Conservation (phyloP, 2,329 filamentous ascomycete species). For the Myriosclerotinia curreyana region DNA sequence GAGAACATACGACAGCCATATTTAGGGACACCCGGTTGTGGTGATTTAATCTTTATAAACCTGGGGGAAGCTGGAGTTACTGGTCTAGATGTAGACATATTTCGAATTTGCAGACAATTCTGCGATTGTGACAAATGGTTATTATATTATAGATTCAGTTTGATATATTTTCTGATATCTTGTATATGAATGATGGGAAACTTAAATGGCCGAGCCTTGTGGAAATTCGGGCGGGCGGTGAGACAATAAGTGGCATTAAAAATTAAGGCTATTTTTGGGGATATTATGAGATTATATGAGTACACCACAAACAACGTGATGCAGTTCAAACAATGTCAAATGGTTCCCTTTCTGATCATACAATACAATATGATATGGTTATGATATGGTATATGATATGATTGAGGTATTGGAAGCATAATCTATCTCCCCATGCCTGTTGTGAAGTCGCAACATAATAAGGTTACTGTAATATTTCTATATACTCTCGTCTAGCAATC, state of each 20-base stretch:
- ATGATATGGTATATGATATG: neutral
- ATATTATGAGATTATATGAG: neutral
- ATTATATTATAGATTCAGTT: conserved; percentile 9
- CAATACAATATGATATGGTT: neutral
- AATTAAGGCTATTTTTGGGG: conserved; percentile 15
- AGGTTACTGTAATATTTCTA: too few relatives aligned
- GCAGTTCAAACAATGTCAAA: neutral
- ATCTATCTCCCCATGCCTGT: neutral
- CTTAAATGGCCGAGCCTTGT: conserved; percentile 19
- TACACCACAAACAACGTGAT: too few relatives aligned
- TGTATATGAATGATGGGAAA: conserved; percentile 1
- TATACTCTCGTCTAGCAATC: neutral
- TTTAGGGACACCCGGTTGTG: conserved; percentile 56
- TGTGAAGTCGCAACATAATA: neutral
- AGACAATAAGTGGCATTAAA: conserved; percentile 8
- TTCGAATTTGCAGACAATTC: conserved; percentile 13
- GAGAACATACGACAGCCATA: conserved; percentile 59
- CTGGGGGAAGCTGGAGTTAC: conserved; percentile 37
- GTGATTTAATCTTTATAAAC: conserved; percentile 53
- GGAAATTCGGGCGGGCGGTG: conserved; percentile 20
- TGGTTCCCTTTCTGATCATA: neutral
- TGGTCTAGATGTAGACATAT: conserved; percentile 37
- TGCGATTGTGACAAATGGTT: conserved; percentile 16
- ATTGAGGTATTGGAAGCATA: neutral
- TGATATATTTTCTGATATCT: neutral